A percentile compares a stretch with the other conserved stretches of the same genome.
Conservation (phyloP, 1,139 yeast genomes). For the Suhomyces bokatorum region DNA sequence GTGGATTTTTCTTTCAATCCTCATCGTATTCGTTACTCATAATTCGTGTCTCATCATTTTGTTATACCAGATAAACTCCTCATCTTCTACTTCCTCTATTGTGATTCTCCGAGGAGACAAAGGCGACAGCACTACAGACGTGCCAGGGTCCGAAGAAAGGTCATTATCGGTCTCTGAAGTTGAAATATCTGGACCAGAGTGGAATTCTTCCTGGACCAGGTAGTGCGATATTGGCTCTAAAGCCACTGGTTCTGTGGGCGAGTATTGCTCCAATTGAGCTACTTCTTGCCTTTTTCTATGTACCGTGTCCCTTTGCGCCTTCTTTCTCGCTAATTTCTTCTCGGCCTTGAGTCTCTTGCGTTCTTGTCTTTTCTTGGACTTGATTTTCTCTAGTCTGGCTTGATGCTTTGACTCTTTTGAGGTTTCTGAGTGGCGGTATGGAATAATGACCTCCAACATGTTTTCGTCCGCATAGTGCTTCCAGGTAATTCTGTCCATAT, state of each 20-base stretch:
- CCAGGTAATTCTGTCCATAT: slow-evolving; percentile 36
- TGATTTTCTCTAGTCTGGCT: slow-evolving; percentile 7
- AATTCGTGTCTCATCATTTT: slow-evolving; percentile 8
- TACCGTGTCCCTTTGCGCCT: background rate
- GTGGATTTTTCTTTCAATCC: background rate
- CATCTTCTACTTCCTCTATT: slow-evolving; percentile 20
- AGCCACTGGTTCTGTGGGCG: background rate
- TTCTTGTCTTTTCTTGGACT: slow-evolving; percentile 3
- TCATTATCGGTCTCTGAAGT: slow-evolving; percentile 1
- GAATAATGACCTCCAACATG: slow-evolving; percentile 40
- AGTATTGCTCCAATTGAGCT: no score
- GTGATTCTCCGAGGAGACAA: slow-evolving; percentile 9
- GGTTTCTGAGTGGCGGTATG: slow-evolving; percentile 21
- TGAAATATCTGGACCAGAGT: background rate
- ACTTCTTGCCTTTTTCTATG: no score
- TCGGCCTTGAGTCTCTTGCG: slow-evolving; percentile 3
- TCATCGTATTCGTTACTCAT: slow-evolving; percentile 1
- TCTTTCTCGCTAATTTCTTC: background rate
- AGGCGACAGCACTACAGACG: background rate
- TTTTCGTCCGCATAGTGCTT: slow-evolving; percentile 31
- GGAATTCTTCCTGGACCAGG: background rate
- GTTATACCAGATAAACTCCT: slow-evolving; percentile 16
- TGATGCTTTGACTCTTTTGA: slow-evolving; percentile 5
- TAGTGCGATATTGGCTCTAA: background rate
- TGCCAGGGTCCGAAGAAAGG: slow-evolving; percentile 1